A percentile compares a stretch with the other conserved stretches of the same genome.
Conservation (phyloP, 192 early-diverging fungal species). For the Coemansia sp. region DNA sequence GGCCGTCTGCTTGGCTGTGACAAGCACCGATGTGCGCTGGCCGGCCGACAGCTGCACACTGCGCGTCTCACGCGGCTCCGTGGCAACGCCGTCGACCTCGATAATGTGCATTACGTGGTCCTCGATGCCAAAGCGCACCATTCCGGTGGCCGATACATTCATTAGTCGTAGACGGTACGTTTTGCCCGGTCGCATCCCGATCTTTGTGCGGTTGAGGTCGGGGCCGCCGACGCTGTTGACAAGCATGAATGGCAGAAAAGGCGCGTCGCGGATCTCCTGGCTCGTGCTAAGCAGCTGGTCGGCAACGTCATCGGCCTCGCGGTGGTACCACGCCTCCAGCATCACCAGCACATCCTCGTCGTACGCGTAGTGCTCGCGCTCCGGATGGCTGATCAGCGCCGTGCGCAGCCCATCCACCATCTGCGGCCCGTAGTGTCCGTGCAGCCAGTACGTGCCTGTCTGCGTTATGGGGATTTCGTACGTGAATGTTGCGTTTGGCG, state of each 20-base stretch:
- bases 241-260: conserved; percentile 47
- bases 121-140: conserved; percentile 77
- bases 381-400: conserved; percentile 69
- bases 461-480: conserved; percentile 70
- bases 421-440: conserved; percentile 70
- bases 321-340: conserved; percentile 75
- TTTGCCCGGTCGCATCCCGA: conserved; percentile 72
- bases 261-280: conserved; percentile 23
- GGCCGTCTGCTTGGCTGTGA: conserved; percentile 65
- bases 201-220: conserved; percentile 54
- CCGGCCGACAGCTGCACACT: conserved; percentile 67
- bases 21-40: conserved; percentile 79
- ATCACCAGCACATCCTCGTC: conserved; percentile 69
- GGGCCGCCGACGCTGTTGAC: conserved; percentile 62
- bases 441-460: conserved; percentile 84
- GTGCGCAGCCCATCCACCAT: conserved; percentile 80
- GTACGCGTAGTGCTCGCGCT: conserved; percentile 58
- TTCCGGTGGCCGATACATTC: conserved; percentile 71
- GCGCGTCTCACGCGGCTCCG: conserved; percentile 57
- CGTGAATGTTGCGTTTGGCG: conserved; percentile 61
- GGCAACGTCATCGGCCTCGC: conserved; percentile 55
- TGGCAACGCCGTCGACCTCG: conserved; percentile 76
- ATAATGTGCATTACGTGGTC: conserved; percentile 77
- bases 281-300: conserved; percentile 62
- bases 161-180: conserved; percentile 82